Base-by-base conservation (phyloP, 495 filamentous ascomycete genomes). In the Glarea lozoyensis region DNA sequence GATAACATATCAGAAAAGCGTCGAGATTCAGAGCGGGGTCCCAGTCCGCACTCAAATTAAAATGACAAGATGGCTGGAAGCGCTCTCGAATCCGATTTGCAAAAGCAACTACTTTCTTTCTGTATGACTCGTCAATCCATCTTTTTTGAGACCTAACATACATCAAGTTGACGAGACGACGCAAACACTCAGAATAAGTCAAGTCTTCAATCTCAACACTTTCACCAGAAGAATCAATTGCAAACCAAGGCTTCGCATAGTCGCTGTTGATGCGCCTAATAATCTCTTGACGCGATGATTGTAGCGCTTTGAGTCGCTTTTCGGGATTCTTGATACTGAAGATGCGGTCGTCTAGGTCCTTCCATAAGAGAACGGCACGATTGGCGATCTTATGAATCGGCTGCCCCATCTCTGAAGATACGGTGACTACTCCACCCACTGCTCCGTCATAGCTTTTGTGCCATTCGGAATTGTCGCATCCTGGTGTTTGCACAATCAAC, bases 231-330 rank as follows among this genome's bases (percentile, higher is more conserved):
- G 79, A 69, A 61, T 94, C 92, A 43, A 82, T 76, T 29, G 88
- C 89, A 60, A 97, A 97, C 90, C 90, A 97, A 2, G 90, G 84
- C 66, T 97, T 97, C 52, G 93, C 86, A 66, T 90, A 97, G 64
- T 97, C 89, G 51, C 84, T 84, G 52, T 97, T 96, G 45, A 97
- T 79, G 61, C 92, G 92, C 68, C 82, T 79, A 65, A 96, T 95
- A 61, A 97, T 95, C 59, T 95, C 83, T 32, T 87, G 81, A 17
- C 84, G 78, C 52, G 82, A 77, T 65, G 92, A 93, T 68, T 88
- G 83, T 16, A 96, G 72, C 62, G 90, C 88, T 4, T 83, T 78
- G 4, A 94, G 63, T 31, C 88, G 82, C 64, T 96, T 94, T 15
- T 43, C 47, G 37, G 82, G 82, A 64, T 90, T 90, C 63, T 92